Evolutionary conservation across 2,329 filamentous ascomycete genomes (phyloP).

Genomic region (Neoarthrinium moseri): DNA sequence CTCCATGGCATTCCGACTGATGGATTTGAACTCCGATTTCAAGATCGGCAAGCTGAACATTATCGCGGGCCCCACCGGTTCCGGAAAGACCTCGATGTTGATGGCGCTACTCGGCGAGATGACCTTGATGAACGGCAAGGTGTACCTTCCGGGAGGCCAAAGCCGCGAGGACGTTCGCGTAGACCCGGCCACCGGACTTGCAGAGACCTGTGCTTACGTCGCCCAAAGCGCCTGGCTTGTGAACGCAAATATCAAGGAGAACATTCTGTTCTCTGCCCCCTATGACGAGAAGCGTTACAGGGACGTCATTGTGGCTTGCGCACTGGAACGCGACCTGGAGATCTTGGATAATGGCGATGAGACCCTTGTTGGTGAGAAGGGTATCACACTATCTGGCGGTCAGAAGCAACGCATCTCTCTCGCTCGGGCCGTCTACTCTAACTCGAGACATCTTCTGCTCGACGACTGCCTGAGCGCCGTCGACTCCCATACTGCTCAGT

Average conservation of each 20-base stretch:
- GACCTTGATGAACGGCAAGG: slow-evolving; percentile 76
- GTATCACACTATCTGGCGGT: slow-evolving; percentile 92
- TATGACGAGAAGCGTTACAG: slow-evolving; percentile 82
- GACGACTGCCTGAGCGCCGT: slow-evolving; percentile 97
- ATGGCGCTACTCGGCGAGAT: slow-evolving; percentile 98
- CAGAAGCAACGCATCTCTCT: slow-evolving; percentile 98
- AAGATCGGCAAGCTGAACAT: slow-evolving; percentile 85
- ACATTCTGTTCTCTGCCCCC: slow-evolving; percentile 85
- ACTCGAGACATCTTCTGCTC: slow-evolving; percentile 83
- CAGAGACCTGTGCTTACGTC: slow-evolving; percentile 92
- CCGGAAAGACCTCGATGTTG: slow-evolving; percentile 90
- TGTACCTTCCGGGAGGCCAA: slow-evolving; percentile 81
- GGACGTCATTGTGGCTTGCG: slow-evolving; percentile 86
- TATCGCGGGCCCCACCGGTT: slow-evolving; percentile 88
- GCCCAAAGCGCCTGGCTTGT: slow-evolving; percentile 97
- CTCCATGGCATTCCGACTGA: slow-evolving; percentile 75
- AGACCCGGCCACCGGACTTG: slow-evolving; percentile 81
- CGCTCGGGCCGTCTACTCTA: slow-evolving; percentile 95
- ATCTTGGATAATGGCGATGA: slow-evolving; percentile 92
- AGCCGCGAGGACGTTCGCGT: slow-evolving; percentile 81
- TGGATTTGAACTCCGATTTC: slow-evolving; percentile 83
- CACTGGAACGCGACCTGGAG: slow-evolving; percentile 84
- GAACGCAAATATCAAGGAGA: slow-evolving; percentile 92
- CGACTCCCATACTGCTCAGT: slow-evolving; percentile 95
- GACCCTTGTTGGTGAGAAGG: slow-evolving; percentile 94